Evolutionary conservation across 768 basidiomycete genomes (phyloP), one percentile per base, ranked within the genome.

Genomic region (Phaeolepiota aurea): DNA sequence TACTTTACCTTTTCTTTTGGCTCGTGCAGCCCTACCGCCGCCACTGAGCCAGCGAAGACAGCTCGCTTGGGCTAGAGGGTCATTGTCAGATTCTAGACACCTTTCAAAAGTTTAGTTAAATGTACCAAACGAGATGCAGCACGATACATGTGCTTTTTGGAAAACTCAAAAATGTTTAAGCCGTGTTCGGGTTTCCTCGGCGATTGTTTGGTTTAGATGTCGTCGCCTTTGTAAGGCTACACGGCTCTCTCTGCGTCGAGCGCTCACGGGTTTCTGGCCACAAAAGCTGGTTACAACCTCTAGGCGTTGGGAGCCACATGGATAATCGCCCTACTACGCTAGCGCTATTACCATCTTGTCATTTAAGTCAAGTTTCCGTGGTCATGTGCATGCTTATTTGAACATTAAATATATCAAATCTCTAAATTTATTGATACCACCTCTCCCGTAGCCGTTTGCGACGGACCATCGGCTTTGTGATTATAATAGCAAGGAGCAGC

Each of bases 381-480:
- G n/a, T n/a, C n/a, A n/a, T 7, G n/a, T 7, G 25, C 25, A 37
- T 31, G 16, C 14, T 9, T 38, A 22, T 7, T 21, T 28, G 25
- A 13, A 44, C 3, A 34, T 19, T 19, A 25, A 42, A 35, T 33
- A 23, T 30, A 22, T 21, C 14, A 37, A 43, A 35, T 5, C 14
- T 36, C 4, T 28, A 15, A 32, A 36, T 18, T 51, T 59, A 76
- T 38, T 70, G 63, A 54, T 87, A 89, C 87, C 87, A 90, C 49
- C 67, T 71, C 53, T 83, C 82, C 44, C 73, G 68, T 50, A 87
- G 57, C 47, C 59, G 63, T 57, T 86, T 89, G 55, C 72, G 62
- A 49, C 59, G 60, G 16, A 93, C 89, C 66, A 93, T 87, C 21
- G 91, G 91, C 56, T 76, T 79, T 15, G 81, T 80, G 25, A 92